Evolutionary conservation across 306 rosid genomes (phyloP), one percentile per base, ranked within the genome.

Genomic region (Canavalia gladiata): DNA sequence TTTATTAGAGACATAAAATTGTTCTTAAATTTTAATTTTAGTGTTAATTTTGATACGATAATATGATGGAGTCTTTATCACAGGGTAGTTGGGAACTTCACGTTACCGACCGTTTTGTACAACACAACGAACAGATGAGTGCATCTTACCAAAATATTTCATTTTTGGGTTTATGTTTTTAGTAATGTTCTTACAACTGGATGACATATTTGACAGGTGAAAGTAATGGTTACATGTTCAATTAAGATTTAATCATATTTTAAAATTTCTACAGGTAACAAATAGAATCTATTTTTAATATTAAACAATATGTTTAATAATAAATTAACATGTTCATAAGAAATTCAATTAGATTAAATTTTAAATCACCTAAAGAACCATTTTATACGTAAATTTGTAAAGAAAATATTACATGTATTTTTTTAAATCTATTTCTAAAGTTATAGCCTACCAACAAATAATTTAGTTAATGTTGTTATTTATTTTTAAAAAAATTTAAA

Each of bases 111-210:
- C 37, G 2, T 29, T 8, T 30, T 8, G 65, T 30, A 59, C 2
- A 0, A 2, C 6, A 41, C n/a, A 41, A 1, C 31, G 18, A 31
- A 30, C 5, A 30, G 6, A 33, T 60, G 18, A 3, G 4, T 62
- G 28, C 46, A 6, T 37, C 69, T 63, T 35, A 63, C 69, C 69
- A 35, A 63, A 62, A 37, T 35, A 13, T 35, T 65, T 65, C 12
- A 18, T 1, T 18, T 54, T 34, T 34, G 6, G 0, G 4, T 0
- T 8, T 28, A 31, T 54, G 58, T 55, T 25, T 54, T 54, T 54
- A 52, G 29, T 52, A 52, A 52, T 52, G 58, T 28, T n/a, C 3
- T 52, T 18, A 18, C 25, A 18, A 18, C 25, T 18, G 25, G 25
- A 18, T 18, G 25, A 18, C 25, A 18, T 18, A 18, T 18, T 18